Conservation (phyloP, 2,329 filamentous ascomycete genomes). For the Penicillium aurantiogriseum region DNA sequence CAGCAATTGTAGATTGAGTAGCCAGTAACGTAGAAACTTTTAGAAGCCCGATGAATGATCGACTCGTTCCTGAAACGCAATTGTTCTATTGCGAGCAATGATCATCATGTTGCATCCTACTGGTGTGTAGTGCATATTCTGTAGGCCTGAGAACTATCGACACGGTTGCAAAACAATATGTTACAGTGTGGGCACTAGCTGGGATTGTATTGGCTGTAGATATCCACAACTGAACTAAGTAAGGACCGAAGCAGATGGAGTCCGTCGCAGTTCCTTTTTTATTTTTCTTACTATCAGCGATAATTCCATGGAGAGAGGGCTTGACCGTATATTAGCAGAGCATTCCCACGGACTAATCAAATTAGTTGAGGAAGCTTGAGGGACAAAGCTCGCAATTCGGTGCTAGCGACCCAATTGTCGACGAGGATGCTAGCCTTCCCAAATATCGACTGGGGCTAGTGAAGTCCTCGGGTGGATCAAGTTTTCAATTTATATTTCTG, state of each 20-base stretch:
- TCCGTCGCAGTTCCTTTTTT: background rate
- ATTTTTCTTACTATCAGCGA: background rate
- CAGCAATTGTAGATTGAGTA: background rate
- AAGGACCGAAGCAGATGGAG: background rate
- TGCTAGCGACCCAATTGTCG: background rate
- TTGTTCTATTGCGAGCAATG: background rate
- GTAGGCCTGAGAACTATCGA: background rate
- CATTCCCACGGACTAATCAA: background rate
- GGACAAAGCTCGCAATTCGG: background rate
- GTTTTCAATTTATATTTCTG: background rate
- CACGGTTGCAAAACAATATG: background rate
- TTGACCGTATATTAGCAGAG: background rate
- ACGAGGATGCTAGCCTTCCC: background rate
- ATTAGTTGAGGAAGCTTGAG: background rate
- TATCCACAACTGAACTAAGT: background rate
- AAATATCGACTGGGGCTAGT: background rate
- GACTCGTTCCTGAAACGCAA: background rate
- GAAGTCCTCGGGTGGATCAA: background rate
- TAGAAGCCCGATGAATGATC: background rate
- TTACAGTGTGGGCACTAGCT: background rate
- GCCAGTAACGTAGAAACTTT: background rate
- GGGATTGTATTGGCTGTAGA: background rate
- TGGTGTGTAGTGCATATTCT: background rate
- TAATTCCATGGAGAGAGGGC: background rate
- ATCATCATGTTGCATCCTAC: background rate